Conservation (phyloP, 2,329 filamentous ascomycete species). For the Sporothrix phasma region DNA sequence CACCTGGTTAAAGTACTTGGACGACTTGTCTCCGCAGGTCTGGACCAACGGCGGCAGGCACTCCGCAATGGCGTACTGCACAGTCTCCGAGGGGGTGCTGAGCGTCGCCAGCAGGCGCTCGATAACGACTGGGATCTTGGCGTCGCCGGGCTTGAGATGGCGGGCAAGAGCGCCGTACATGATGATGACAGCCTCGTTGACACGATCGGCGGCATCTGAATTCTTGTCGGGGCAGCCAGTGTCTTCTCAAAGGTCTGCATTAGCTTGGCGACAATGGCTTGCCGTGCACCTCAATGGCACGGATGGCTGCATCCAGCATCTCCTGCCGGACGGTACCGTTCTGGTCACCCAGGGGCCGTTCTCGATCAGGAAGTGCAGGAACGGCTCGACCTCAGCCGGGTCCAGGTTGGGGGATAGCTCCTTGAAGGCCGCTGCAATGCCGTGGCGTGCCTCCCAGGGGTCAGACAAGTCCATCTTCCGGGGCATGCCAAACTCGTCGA, state of each 20-base stretch:
- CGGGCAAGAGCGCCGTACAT: conserved; percentile 90
- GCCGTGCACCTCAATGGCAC: conserved; percentile 71
- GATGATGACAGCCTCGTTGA: conserved; percentile 96
- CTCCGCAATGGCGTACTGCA: conserved; percentile 92
- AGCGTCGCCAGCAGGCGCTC: conserved; percentile 77
- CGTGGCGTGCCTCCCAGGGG: conserved; percentile 84
- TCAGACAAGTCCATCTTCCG: conserved; percentile 80
- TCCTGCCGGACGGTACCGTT: conserved; percentile 68
- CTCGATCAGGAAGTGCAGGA: conserved; percentile 79
- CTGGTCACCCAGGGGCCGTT: conserved; percentile 74
- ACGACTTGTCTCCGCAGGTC: conserved; percentile 66
- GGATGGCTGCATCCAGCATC: conserved; percentile 85
- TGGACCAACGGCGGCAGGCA: conserved; percentile 86
- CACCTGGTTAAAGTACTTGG: conserved; percentile 70
- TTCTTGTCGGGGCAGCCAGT: conserved; percentile 74
- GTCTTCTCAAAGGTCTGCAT: conserved; percentile 89
- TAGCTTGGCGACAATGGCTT: conserved; percentile 72
- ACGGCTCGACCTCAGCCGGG: conserved; percentile 58
- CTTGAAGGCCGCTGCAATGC: conserved; percentile 77
- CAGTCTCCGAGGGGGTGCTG: conserved; percentile 89
- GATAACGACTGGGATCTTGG: conserved; percentile 79
- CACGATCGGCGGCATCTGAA: conserved; percentile 71
- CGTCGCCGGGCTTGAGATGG: conserved; percentile 76
- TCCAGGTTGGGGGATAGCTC: conserved; percentile 65
- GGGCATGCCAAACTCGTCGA: conserved; percentile 91